Base-by-base conservation (phyloP, 179 eudicot genomes). In the Drosera spatulata region DNA sequence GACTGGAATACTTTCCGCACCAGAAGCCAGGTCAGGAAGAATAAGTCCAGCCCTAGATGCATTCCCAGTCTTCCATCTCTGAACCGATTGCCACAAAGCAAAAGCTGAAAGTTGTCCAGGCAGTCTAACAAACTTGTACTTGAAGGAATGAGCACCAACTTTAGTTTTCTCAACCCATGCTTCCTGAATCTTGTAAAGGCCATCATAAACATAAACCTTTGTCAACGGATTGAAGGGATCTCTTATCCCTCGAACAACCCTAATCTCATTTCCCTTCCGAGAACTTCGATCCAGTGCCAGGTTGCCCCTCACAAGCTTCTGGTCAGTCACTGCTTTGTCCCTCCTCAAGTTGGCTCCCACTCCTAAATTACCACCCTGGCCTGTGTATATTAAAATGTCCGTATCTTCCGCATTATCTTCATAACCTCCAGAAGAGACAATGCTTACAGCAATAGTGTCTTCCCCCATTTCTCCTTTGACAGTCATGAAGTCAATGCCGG, bases 251-350 rank as follows among this genome's bases (percentile, higher is more conserved):
- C 84, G 65, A n/a, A 76, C 63, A 22, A 79, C 84, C 58, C 84
- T 65, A 39, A 79, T 69, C 58, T 69, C 78, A 69, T 79, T 79
- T n/a, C 62, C 78, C 9, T 76, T 66, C 53, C 75, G 80, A 58
- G 73, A 62, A 64, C 80, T 79, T 65, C 71, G 76, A 52, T 79
- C 84, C 46, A 79, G 43, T 57, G 84, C 84, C 13, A 79, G 79
- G 64, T 79, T 82, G 62, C 87, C 87, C 68, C 81, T 77, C 64
- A 71, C 87, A n/a, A 82, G 87, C 66, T 79, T 79, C 61, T 79
- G 84, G 63, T 79, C 84, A 51, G 71, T 67, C 61, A 68, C 64
- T 58, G 46, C 68, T 43, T 75, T 73, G 52, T 76, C 79, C 62
- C 56, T 73, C 66, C 68, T 61, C 38, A 61, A 43, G 65, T 39